phyloP scores from a whole-genome alignment of 768 basidiomycete species.

The Amanita jacksonii region DNA sequence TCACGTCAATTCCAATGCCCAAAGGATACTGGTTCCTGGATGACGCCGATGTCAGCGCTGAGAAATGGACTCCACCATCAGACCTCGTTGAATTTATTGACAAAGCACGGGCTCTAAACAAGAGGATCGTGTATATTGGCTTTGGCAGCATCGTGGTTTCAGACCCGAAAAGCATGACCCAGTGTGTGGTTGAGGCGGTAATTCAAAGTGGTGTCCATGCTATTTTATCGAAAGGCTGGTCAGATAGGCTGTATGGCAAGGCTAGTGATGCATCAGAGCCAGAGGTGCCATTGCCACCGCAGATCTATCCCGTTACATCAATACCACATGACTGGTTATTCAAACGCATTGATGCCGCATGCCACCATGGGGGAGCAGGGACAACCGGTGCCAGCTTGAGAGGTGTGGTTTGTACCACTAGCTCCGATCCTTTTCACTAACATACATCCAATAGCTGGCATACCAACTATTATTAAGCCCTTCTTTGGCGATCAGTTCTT shows the following conservation, averaged over 20 bases:
- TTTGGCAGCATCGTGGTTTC: constrained; percentile 97
- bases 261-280: constrained; percentile 45
- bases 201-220: constrained; percentile 80
- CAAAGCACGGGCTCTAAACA: constrained; percentile 57
- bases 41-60: constrained; percentile 79
- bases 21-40: constrained; percentile 96
- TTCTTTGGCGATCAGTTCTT: constrained; percentile 99
- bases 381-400: constrained; percentile 91
- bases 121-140: constrained; percentile 95
- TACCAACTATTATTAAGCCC: constrained; percentile 92
- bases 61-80: constrained; percentile 83
- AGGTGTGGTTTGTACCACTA: constrained; percentile 38
- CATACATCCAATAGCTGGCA: constrained; percentile 50
- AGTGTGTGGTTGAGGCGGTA: constrained; percentile 83
- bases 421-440: constrained; percentile 2
- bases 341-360: constrained; percentile 87
- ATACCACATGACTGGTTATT: constrained; percentile 97
- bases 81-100: constrained; percentile 80
- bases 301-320: constrained; percentile 79
- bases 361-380: constrained; percentile 96
- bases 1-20: neutral
- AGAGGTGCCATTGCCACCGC: constrained; percentile 62
- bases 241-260: constrained; percentile 75
- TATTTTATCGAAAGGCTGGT: constrained; percentile 97
- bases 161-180: constrained; percentile 89